Evolutionary conservation across 2,329 filamentous ascomycete genomes (phyloP), one percentile per base, ranked within the genome.

Genomic region (Diaporthe sp.): DNA sequence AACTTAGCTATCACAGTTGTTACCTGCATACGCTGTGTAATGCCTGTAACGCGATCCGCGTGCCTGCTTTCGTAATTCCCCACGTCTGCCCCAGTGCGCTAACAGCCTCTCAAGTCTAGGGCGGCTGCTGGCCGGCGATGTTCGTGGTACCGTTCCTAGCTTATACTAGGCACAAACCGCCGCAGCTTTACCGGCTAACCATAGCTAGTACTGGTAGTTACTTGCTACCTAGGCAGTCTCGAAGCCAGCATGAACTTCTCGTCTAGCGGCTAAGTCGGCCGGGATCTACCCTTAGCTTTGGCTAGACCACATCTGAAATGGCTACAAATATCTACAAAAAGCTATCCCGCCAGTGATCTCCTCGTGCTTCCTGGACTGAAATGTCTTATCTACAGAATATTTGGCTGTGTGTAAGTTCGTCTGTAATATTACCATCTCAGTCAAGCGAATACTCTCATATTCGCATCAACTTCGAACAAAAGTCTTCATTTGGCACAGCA

Each of bases 371-470:
- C 44, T 37, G 22, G 4, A 25, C 22, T 70, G 22, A 19, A 55
- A 37, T 34, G 4, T 25, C 7, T 65, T 4, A 37, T 70, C 46
- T 28, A 39, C 1, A 70, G 8, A 51, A 39, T 22, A 42, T 10
- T 55, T 55, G 19, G 28, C 17, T 28, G 17, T 46, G 5, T 31
- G 7, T 7, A 71, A n/a, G 19, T 53, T 44, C 17, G 10, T 72
- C 46, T 62, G 28, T 17, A 72, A 49, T 31, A 72, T 25, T 62
- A n/a, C 42, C 22, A 72, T 15, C 12, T n/a, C 53, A 15, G 57
- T 8, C 53, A 57, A 57, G 44, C 62, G 7, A 17, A 25, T 8
- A 15, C 67, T 42, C n/a, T 46, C 51, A 58, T 57, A 28, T 37
- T 44, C 34, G 8, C 34, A 28, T 53, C 67, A 31, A 71, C 67